Evolutionary conservation across 1,284 basidiomycete species (phyloP).

Genomic region (Ganoderma boninense): DNA sequence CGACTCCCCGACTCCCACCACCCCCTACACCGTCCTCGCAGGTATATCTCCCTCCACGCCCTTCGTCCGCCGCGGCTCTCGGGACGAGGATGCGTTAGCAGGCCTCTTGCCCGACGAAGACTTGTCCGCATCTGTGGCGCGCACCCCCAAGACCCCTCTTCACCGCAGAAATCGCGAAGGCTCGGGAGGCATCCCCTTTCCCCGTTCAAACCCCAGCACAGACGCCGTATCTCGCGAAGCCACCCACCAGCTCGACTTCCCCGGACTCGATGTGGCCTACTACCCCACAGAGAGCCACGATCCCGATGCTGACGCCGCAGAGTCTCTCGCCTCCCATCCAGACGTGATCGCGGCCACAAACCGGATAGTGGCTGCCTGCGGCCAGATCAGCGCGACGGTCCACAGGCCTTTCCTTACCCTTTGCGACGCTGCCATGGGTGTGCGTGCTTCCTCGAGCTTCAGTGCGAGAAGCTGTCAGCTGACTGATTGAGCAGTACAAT

Average conservation of each 20-base stretch:
- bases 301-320: constrained; percentile 41
- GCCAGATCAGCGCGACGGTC: constrained; percentile 67
- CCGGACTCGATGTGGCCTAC: constrained; percentile 60
- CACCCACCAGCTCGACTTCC: constrained; percentile 57
- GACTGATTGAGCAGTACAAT: constrained; percentile 59
- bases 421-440: constrained; percentile 72
- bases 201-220: neutral
- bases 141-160: constrained; percentile 26
- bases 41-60: constrained; percentile 25
- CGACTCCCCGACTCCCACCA: constrained; percentile 40
- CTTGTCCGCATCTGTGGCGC: constrained; percentile 7
- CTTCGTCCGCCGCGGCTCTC: constrained; percentile 15
- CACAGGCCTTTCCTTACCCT: constrained; percentile 72
- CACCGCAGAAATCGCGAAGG: constrained; percentile 11
- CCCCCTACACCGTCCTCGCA: constrained; percentile 31
- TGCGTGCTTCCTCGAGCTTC: constrained; percentile 43
- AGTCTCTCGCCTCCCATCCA: constrained; percentile 64
- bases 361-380: constrained; percentile 70
- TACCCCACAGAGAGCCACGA: constrained; percentile 47
- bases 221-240: neutral
- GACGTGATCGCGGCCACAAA: constrained; percentile 65
- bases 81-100: constrained; percentile 11
- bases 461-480: neutral
- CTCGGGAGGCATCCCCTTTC: constrained; percentile 16
- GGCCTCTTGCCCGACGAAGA: constrained; percentile 11